A percentile compares a stretch with the other conserved stretches of the same genome.
phyloP scores from a whole-genome alignment of 768 basidiomycete species.

The Lyophyllum decastes region DNA sequence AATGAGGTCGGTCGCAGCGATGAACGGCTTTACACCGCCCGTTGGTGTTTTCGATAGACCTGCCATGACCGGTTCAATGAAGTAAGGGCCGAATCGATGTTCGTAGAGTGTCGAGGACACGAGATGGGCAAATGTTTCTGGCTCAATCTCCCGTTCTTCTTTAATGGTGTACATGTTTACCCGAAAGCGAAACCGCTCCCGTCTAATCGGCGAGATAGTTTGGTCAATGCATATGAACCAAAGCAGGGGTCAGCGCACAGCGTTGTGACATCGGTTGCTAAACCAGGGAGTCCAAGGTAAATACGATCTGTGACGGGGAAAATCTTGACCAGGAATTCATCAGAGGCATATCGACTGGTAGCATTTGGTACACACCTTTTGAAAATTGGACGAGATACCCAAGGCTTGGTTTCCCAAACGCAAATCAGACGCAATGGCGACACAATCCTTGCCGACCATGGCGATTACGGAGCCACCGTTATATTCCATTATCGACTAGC shows the following conservation, averaged over 20 bases:
- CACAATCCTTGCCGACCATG: constrained; percentile 99
- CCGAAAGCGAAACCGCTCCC: constrained; percentile 88
- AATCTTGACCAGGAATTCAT: constrained; percentile 52
- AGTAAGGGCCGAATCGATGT: constrained; percentile 94
- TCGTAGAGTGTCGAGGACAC: constrained; percentile 96
- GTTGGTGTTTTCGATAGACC: constrained; percentile 77
- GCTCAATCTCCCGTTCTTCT: constrained; percentile 95
- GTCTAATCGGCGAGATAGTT: constrained; percentile 46
- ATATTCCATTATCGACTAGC: constrained; percentile 86
- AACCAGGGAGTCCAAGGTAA: constrained; percentile 88
- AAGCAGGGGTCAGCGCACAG: constrained; percentile 51
- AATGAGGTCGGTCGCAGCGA: constrained; percentile 92
- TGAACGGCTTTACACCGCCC: constrained; percentile 83
- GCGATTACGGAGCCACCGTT: constrained; percentile 99
- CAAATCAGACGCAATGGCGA: constrained; percentile 95
- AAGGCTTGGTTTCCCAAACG: constrained; percentile 87
- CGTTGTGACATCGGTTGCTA: constrained; percentile 92
- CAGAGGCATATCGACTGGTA: constrained; percentile 13
- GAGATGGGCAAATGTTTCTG: constrained; percentile 94
- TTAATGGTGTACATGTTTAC: constrained; percentile 99
- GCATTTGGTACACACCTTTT: constrained; percentile 65
- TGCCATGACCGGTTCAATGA: constrained; percentile 95
- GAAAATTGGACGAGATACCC: constrained; percentile 88
- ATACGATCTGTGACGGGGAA: constrained; percentile 93
- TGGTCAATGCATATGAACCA: constrained; percentile 1